Evolutionary conservation across 345 rosid genomes (phyloP).

Genomic region (Kernera saxatilis): DNA sequence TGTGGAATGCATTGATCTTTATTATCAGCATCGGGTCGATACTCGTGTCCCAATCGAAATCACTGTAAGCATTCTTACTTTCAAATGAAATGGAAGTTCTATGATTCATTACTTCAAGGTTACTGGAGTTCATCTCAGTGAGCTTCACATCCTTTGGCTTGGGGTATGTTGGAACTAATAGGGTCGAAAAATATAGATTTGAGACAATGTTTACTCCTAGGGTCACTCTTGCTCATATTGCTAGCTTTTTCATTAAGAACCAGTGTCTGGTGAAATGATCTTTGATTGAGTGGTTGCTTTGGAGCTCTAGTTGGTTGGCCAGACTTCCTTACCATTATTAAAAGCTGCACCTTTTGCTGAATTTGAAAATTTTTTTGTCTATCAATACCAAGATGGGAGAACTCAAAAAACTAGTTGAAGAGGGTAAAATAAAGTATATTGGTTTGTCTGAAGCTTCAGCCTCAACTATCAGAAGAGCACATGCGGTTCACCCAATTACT

Average conservation of each 20-base stretch:
- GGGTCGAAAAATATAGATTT: not conserved
- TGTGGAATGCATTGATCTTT: conserved; percentile 49
- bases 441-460: conserved; percentile 74
- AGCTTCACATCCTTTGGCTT: not conserved
- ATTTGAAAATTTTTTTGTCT: not conserved
- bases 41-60: conserved; percentile 19
- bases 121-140: no score
- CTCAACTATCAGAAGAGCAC: conserved; percentile 72
- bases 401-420: conserved; percentile 65
- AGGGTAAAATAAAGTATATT: conserved; percentile 63
- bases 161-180: not conserved
- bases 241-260: not conserved
- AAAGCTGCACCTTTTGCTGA: not conserved
- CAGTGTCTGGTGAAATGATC: not conserved
- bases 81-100: not conserved
- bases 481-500: conserved; percentile 66
- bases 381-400: conserved; percentile 37
- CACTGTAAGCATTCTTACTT: conserved; percentile 27
- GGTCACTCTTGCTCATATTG: not conserved
- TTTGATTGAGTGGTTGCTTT: not conserved
- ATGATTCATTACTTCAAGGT: no score
- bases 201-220: not conserved
- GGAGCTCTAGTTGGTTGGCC: not conserved
- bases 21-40: conserved; percentile 55
- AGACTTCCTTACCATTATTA: not conserved